Percentiles rank a stretch among this genome's conserved stretches.
These are phyloP conservation scores for Umbelopsis ramanniana DNA, from an alignment of 192 early-diverging fungal genomes.

Conservation along the genomic window DNA sequence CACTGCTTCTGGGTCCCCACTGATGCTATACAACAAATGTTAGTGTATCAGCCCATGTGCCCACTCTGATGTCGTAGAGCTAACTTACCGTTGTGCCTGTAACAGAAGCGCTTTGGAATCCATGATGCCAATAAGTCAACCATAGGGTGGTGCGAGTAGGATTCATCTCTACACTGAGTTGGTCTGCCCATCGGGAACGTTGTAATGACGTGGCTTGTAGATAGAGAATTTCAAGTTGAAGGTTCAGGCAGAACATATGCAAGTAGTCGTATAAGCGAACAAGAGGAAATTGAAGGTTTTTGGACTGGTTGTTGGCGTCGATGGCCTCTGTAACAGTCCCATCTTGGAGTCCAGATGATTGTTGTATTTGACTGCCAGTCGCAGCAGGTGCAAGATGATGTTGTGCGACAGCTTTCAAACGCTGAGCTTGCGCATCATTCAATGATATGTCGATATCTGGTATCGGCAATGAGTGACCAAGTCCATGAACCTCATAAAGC, in stretches of 20 bases:
- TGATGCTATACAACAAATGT: slow-evolving; percentile 1
- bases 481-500: background rate
- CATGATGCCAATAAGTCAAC: slow-evolving; percentile 48
- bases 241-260: slow-evolving; percentile 65
- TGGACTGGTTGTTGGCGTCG: background rate
- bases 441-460: slow-evolving; percentile 58
- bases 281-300: slow-evolving; percentile 59
- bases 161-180: slow-evolving; percentile 50
- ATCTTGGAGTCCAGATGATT: slow-evolving; percentile 4
- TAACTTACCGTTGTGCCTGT: background rate
- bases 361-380: background rate
- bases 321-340: slow-evolving; percentile 9
- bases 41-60: too few relatives aligned
- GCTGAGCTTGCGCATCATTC: slow-evolving; percentile 55
- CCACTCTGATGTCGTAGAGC: background rate
- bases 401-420: slow-evolving; percentile 50
- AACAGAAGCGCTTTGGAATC: background rate
- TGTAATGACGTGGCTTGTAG: slow-evolving; percentile 55
- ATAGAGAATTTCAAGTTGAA: slow-evolving; percentile 72
- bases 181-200: slow-evolving; percentile 50
- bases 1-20: background rate
- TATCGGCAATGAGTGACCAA: background rate
- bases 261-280: slow-evolving; percentile 77
- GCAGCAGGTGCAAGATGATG: slow-evolving; percentile 42
- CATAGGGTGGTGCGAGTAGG: slow-evolving; percentile 35